A percentile compares a stretch with the other conserved stretches of the same genome.
These are phyloP conservation scores for Aeschynomene evenia DNA, from an alignment of 306 rosid species.

Conservation along the genomic window DNA sequence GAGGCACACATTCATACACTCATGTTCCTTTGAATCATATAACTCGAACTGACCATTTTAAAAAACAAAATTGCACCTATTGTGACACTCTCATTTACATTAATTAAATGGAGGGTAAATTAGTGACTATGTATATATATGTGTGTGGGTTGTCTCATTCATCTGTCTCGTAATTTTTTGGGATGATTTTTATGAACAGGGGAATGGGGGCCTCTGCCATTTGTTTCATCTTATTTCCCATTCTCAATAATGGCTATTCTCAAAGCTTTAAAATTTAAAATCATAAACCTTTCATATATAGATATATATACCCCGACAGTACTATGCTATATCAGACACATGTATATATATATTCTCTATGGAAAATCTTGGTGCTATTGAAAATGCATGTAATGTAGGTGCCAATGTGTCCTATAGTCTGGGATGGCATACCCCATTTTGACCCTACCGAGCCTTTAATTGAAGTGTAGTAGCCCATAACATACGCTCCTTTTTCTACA, in stretches of 20 bases:
- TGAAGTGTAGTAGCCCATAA: conserved; percentile 12
- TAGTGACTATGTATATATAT: background rate
- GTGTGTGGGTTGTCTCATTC: conserved; percentile 6
- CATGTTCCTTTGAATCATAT: too few species aligned
- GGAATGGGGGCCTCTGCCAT: conserved; percentile 30
- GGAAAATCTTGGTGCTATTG: conserved; percentile 10
- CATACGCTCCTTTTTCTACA: conserved; percentile 40
- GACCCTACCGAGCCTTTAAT: conserved; percentile 32
- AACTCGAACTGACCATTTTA: too few species aligned
- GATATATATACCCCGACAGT: conserved; percentile 38
- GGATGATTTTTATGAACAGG: conserved; percentile 30
- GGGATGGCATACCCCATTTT: conserved; percentile 20
- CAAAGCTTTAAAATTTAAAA: conserved; percentile 27
- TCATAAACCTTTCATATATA: conserved; percentile 22
- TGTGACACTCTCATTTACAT: background rate
- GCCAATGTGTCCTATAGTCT: conserved; percentile 20
- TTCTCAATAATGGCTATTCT: conserved; percentile 27
- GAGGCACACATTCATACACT: background rate
- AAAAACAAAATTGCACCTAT: background rate
- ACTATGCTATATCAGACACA: conserved; percentile 26
- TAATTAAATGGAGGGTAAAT: background rate
- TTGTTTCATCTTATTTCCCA: conserved; percentile 29
- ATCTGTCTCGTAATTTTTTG: conserved; percentile 3
- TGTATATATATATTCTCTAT: conserved; percentile 33
- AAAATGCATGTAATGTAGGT: conserved; percentile 3